These are phyloP conservation scores for Aphanomyces astaci DNA, from an alignment of 352 stramenopile species.

Conservation along the genomic window DNA sequence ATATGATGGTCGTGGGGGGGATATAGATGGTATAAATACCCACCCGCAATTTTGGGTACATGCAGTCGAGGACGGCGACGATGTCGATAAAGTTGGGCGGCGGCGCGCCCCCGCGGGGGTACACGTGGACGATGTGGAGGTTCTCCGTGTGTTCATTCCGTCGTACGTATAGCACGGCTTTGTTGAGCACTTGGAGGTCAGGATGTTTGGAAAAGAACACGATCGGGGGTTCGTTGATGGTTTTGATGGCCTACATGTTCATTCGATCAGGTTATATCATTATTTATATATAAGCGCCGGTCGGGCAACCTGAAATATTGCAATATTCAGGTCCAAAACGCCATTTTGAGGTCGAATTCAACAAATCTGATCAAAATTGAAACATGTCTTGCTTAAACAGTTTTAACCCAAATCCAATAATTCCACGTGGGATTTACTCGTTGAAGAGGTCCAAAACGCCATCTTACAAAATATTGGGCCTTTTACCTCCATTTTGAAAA, in stretches of 20 bases:
- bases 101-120: conserved; percentile 28
- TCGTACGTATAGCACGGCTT: conserved; percentile 83
- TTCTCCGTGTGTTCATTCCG: conserved; percentile 80
- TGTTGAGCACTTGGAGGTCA: conserved; percentile 84
- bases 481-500: no score
- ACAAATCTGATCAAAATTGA: no score
- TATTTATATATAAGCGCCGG: no score
- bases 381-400: no score
- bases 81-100: conserved; percentile 44
- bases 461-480: no score
- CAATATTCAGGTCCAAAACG: no score
- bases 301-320: no score
- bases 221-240: conserved; percentile 53
- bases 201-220: conserved; percentile 85
- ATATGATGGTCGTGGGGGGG: conserved; percentile 27
- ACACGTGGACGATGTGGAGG: conserved; percentile 77
- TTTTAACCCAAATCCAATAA: no score
- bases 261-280: no score
- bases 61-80: conserved; percentile 63
- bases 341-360: no score
- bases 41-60: conserved; percentile 75
- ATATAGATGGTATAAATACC: background rate
- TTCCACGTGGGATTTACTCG: no score
- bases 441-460: no score
- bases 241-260: conserved; percentile 39